These are phyloP conservation scores for Russula ochroleuca DNA, from an alignment of 768 basidiomycete species.

Conservation along the genomic window DNA sequence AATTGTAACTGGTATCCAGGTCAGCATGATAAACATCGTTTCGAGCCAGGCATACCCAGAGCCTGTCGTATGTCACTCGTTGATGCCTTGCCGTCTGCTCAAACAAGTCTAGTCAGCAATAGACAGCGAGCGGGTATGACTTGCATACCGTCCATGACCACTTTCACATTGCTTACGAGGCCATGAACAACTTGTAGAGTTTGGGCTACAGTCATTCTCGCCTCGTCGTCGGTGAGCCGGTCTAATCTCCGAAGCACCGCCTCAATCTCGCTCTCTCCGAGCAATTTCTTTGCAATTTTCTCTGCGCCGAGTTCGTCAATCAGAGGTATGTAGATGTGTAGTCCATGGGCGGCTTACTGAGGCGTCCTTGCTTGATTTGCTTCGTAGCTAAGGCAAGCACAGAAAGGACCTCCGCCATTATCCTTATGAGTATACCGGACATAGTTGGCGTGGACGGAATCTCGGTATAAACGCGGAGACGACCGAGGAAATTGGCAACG, in stretches of 20 bases:
- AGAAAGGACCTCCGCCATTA: neutral
- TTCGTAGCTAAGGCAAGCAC: neutral
- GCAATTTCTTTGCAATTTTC: neutral
- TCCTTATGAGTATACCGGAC: neutral
- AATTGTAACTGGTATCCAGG: neutral
- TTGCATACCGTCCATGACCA: neutral
- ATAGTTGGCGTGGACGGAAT: neutral
- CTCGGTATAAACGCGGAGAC: neutral
- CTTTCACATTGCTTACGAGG: neutral
- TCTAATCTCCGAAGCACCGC: neutral
- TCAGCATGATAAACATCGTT: neutral
- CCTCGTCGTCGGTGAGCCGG: neutral
- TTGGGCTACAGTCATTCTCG: neutral
- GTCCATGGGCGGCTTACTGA: neutral
- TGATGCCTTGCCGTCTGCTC: neutral
- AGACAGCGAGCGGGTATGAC: no score
- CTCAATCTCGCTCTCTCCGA: neutral
- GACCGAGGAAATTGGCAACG: neutral
- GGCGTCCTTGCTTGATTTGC: neutral
- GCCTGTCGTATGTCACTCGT: neutral
- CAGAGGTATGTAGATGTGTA: neutral
- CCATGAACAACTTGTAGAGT: neutral
- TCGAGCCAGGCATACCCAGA: neutral
- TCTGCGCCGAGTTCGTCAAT: neutral
- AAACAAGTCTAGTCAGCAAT: neutral